Base-by-base conservation (phyloP, 2,329 filamentous ascomycete genomes). In the Fusarium liriodendri region DNA sequence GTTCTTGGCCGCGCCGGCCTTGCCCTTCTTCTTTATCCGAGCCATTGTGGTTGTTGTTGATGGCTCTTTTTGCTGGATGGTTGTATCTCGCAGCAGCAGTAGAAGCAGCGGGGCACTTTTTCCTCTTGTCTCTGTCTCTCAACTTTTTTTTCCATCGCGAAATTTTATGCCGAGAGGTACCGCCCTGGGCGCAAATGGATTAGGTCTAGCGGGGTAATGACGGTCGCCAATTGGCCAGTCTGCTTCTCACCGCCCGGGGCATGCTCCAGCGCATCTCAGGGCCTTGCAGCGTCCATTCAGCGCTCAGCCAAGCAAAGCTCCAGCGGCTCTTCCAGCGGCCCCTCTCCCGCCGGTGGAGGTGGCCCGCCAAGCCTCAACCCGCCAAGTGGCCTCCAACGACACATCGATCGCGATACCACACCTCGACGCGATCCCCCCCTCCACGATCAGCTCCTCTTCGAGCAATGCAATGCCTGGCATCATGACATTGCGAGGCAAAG, bases 1-100 rank as follows among this genome's bases (percentile, higher is more conserved):
- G 89, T 99, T 99, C 87, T 97, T 98, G 86, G 95, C 95, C 84
- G 95, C 93, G 83, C 97, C 97, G 82, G 95, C 89, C 83, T 94
- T 91, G 82, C 95, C 95, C 87, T 96, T 98, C 89, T 94, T 97
- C 91, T 97, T 97, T 79, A 95, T 92, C 80, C 91, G 92, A 65
- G 86, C 90, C 95, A 97, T 90, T 77, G 73, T 82, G 74, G 75
- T 66, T 67, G 73, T 70, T 74, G 69, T 64, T 73, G 61, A 67
- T 71, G 67, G 35, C 58, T 69, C 62, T 60, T 69, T 68, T 47
- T 67, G 60, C 73, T 63, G 72, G 64, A 32, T 76, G 62, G 54
- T 70, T 75, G 66, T 70, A 52, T 68, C 63, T 71, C 66, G 60
- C 71, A 73, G 65, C 67, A 54, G 63, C 69, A 72, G 64, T 66